Conservation (phyloP, 2,329 filamentous ascomycete genomes). For the Penicillium sp. region DNA sequence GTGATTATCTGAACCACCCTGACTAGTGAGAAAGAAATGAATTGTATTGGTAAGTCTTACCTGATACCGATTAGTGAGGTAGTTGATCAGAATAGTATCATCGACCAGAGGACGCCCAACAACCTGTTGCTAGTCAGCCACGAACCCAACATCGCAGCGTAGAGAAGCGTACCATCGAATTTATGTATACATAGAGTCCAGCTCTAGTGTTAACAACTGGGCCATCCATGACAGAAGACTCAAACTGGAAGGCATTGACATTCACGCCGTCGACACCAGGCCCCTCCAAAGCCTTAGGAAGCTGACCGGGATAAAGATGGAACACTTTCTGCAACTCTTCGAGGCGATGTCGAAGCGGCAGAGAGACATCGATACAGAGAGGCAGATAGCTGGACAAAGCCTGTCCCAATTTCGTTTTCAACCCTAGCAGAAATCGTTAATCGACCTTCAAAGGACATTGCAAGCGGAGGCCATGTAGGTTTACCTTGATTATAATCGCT, state of each 20-base stretch:
- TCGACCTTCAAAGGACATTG: not conserved
- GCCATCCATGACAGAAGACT: constrained; percentile 59
- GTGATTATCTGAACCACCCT: not conserved
- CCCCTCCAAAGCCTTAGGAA: constrained; percentile 44
- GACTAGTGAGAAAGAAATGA: not conserved
- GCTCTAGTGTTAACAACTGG: constrained; percentile 72
- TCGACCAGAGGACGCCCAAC: constrained; percentile 79
- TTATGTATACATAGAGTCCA: constrained; percentile 81
- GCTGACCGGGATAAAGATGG: constrained; percentile 40
- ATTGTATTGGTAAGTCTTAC: constrained; percentile 42
- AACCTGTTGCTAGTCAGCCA: constrained; percentile 56
- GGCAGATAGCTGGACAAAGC: constrained; percentile 41
- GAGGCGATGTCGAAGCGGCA: constrained; percentile 39
- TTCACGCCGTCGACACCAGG: constrained; percentile 43
- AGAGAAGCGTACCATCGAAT: constrained; percentile 60
- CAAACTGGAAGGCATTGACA: constrained; percentile 51
- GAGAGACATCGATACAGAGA: constrained; percentile 39
- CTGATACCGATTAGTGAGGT: constrained; percentile 80
- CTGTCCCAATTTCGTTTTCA: constrained; percentile 39
- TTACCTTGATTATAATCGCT: constrained; percentile 35
- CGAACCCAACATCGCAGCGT: not conserved
- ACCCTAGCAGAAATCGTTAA: constrained; percentile 21
- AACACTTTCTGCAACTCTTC: constrained; percentile 44
- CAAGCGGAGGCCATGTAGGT: not conserved
- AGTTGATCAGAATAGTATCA: constrained; percentile 72